A percentile compares a stretch with the other conserved stretches of the same genome.
phyloP scores from a whole-genome alignment of 257 asterid species.

The Solanum neorickii region DNA sequence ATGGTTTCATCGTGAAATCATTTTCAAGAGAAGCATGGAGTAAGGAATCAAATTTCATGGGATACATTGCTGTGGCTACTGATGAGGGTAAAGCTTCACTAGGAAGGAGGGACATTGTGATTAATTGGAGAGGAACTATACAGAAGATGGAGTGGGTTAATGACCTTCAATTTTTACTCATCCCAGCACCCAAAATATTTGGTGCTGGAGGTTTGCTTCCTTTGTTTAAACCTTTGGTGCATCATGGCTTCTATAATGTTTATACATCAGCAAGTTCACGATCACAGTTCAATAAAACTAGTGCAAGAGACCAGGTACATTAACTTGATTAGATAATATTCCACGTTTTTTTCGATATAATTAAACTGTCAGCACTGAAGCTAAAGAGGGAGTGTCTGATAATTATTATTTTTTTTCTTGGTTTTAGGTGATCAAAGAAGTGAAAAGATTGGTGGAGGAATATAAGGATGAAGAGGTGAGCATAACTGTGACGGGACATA shows the following conservation, averaged over 20 bases:
- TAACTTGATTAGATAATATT: neutral
- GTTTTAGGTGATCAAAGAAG: slow-evolving; percentile 27
- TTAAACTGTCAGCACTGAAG: neutral
- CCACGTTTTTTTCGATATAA: neutral
- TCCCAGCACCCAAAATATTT: neutral
- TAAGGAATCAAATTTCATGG: neutral
- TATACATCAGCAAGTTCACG: neutral
- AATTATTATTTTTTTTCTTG: too few relatives aligned
- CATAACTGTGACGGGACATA: neutral
- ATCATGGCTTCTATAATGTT: neutral
- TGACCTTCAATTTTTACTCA: slow-evolving; percentile 1
- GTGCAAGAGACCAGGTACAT: neutral
- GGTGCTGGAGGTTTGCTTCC: neutral
- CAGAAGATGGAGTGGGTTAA: slow-evolving; percentile 56
- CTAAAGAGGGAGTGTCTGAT: neutral
- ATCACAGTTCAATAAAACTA: neutral
- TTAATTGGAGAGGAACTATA: slow-evolving; percentile 76
- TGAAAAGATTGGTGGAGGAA: neutral
- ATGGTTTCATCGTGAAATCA: slow-evolving; percentile 45
- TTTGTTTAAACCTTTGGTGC: neutral
- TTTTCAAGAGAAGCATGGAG: neutral
- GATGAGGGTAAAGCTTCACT: neutral
- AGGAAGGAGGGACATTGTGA: slow-evolving; percentile 13
- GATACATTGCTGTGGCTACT: neutral
- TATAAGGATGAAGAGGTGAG: neutral